phyloP scores from a whole-genome alignment of 495 filamentous ascomycete genomes.

The Aspergillus indologenus region DNA sequence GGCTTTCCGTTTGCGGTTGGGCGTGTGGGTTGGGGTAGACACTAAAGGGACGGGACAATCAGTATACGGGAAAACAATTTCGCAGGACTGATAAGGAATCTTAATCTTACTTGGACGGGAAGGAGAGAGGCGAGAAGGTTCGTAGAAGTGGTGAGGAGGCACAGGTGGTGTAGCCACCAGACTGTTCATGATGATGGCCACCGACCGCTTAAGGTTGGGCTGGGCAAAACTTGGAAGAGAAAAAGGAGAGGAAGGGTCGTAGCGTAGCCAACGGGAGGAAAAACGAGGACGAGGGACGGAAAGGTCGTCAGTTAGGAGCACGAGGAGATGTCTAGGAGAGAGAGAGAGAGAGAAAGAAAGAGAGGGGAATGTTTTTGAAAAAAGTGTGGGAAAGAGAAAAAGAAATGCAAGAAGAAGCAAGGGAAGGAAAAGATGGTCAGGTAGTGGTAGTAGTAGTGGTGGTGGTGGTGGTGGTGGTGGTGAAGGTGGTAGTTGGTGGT shows the following conservation, averaged over 20 bases:
- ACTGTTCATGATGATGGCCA: conserved; percentile 62
- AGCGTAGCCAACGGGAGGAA: conserved; percentile 9
- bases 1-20: conserved; percentile 80
- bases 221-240: conserved; percentile 28
- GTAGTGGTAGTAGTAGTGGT: too few species aligned
- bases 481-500: neutral
- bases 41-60: conserved; percentile 39
- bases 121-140: conserved; percentile 65
- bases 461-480: too few species aligned
- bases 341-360: conserved; percentile 13
- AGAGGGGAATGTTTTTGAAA: neutral
- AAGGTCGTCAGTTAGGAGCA: conserved; percentile 5
- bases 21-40: conserved; percentile 51
- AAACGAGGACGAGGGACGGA: conserved; percentile 22
- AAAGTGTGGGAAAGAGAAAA: conserved; percentile 12
- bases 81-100: neutral
- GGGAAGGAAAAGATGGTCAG: conserved; percentile 17
- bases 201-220: conserved; percentile 28
- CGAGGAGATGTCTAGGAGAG: conserved; percentile 15
- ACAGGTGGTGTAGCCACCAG: conserved; percentile 61
- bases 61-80: neutral
- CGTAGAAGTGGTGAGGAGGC: conserved; percentile 71
- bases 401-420: conserved; percentile 18
- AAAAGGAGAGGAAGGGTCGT: conserved; percentile 13
- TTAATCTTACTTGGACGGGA: conserved; percentile 60